Evolutionary conservation across 768 basidiomycete genomes (phyloP).

Genomic region (Jaapia argillacea): DNA sequence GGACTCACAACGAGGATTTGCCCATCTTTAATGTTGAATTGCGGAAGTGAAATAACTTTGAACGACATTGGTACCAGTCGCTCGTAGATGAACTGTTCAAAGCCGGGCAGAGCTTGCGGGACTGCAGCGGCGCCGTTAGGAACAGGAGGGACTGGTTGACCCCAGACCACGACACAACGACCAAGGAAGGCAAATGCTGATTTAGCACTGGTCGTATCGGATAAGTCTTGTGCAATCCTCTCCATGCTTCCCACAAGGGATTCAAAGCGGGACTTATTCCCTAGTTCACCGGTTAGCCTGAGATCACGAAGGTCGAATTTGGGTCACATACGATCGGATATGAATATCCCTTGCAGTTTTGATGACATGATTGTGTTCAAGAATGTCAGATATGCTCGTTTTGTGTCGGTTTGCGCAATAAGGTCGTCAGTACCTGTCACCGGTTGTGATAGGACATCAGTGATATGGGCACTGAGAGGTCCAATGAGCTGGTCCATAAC

Average conservation of each 20-base stretch:
- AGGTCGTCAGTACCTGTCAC: conserved; percentile 83
- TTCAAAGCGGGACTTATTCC: conserved; percentile 64
- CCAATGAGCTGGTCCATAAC: conserved; percentile 87
- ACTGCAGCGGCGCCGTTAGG: conserved; percentile 14
- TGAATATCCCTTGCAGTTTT: conserved; percentile 77
- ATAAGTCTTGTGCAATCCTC: conserved; percentile 60
- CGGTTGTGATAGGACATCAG: conserved; percentile 69
- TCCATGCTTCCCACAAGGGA: conserved; percentile 67
- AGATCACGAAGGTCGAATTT: too few relatives aligned
- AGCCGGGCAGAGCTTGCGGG: conserved; percentile 60
- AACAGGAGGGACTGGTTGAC: conserved; percentile 30
- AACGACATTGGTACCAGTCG: conserved; percentile 77
- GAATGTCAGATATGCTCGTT: conserved; percentile 79
- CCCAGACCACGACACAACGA: conserved; percentile 60
- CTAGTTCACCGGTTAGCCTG: conserved; percentile 36
- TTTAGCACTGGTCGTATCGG: conserved; percentile 70
- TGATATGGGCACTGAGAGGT: conserved; percentile 79
- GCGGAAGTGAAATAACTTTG: conserved; percentile 63
- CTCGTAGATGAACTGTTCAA: conserved; percentile 88
- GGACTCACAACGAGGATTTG: conserved; percentile 69
- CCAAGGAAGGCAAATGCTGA: conserved; percentile 73
- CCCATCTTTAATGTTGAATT: conserved; percentile 85
- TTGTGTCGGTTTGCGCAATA: conserved; percentile 68
- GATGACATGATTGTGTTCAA: conserved; percentile 73
- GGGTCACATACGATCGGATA: conserved; percentile 69